Evolutionary conservation across 2,329 filamentous ascomycete species (phyloP), one percentile per base, ranked within the genome.

Genomic region (Aureobasidium sp.): DNA sequence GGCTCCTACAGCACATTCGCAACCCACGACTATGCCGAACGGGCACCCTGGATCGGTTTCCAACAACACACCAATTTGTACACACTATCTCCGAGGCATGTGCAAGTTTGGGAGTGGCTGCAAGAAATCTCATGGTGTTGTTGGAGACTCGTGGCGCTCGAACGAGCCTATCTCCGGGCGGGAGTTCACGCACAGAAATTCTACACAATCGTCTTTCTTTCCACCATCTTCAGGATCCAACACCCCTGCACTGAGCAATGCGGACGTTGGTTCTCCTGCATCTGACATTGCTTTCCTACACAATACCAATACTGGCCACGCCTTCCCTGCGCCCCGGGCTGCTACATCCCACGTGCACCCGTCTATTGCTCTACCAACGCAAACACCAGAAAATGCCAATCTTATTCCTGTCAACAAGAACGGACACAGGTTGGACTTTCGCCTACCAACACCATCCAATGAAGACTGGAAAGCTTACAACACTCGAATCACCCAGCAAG

Each of bases 331-430:
- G 5, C 6, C 29, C 11, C 19, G 19, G n/a, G 19, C 31, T 21
- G n/a, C 47, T 15, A 37, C 19, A 6, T 17, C 19, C 3, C 15
- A 25, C 13, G 40, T 31, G 13, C 47, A 33, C 3, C 33, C 57
- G 4, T 31, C 33, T 4, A 23, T 23, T 19, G 7, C 27, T 17
- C 60, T 69, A 1, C 69, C 69, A n/a, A 49, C 23, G 62, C 60
- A 53, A 62, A 43, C 58, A 67, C 62, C 58, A 64, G 65, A 58
- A 59, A 27, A 50, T 68, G 51, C 43, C 54, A 57, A 66, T 57
- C 61, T 69, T 62, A 77, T 82, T 5, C 72, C 79, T 1, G 64
- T 81, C 46, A 82, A 82, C 67, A 75, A 72, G 49, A 65, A 73
- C 11, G 71, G 71, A 1, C 72, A 80, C 15, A 78, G 80, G 5